Evolutionary conservation across 805 yeast genomes (phyloP).

Genomic region (Schwanniomyces polymorphus): DNA sequence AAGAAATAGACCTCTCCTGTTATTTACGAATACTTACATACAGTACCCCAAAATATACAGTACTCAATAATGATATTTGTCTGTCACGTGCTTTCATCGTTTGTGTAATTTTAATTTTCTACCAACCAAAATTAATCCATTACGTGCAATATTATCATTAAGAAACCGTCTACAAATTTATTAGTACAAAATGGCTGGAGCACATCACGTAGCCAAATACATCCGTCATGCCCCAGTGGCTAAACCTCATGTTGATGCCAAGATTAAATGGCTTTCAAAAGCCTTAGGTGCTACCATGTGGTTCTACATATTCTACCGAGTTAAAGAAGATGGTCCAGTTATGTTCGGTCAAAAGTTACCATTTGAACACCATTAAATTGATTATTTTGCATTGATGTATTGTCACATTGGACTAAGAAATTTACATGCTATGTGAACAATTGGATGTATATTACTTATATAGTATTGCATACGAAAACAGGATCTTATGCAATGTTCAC

Average conservation of each 20-base stretch:
- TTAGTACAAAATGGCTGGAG: slow-evolving; percentile 36
- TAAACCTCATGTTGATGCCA: slow-evolving; percentile 61
- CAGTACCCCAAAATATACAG: too few relatives aligned
- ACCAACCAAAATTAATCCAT: slow-evolving; percentile 7
- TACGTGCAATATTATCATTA: not conserved
- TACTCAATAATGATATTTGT: too few relatives aligned
- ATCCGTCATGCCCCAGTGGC: slow-evolving; percentile 62
- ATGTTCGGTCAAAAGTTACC: slow-evolving; percentile 50
- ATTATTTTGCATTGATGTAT: not conserved
- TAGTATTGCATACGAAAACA: slow-evolving; percentile 1
- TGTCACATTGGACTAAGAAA: not conserved
- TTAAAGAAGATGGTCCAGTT: slow-evolving; percentile 68
- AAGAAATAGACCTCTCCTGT: too few relatives aligned
- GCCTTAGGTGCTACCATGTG: slow-evolving; percentile 83
- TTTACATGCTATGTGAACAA: not conserved
- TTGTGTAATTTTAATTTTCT: slow-evolving; percentile 6
- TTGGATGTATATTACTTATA: not conserved
- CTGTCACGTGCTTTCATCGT: not conserved
- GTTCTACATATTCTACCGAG: slow-evolving; percentile 84
- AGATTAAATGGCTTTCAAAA: slow-evolving; percentile 61
- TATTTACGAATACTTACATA: too few relatives aligned
- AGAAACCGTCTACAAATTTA: not conserved
- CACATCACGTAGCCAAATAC: slow-evolving; percentile 39
- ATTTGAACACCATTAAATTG: slow-evolving; percentile 32
- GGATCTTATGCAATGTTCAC: not conserved